Percentiles rank a stretch among this genome's conserved stretches.
Conservation (phyloP, 192 early-diverging fungal genomes). For the Backusella psychrophila region DNA sequence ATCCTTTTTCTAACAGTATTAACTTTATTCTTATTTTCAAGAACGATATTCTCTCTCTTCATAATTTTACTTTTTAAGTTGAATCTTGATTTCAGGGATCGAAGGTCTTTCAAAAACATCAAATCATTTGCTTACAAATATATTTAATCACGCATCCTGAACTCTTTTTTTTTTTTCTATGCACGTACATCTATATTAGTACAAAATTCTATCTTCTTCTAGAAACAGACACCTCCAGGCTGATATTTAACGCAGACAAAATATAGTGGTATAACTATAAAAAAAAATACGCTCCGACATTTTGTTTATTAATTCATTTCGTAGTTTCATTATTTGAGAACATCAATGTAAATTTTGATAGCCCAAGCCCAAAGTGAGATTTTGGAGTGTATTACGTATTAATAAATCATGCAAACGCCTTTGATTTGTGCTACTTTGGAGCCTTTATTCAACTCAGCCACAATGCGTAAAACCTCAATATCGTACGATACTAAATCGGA, state of each 20-base stretch:
- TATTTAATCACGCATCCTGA: background rate
- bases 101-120: background rate
- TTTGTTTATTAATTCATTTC: background rate
- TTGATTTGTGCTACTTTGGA: background rate
- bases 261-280: background rate
- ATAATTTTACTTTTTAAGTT: background rate
- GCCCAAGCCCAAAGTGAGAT: background rate
- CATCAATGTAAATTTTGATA: background rate
- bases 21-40: background rate
- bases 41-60: no score
- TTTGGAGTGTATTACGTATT: background rate
- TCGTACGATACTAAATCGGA: background rate
- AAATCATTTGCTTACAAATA: background rate
- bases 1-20: background rate
- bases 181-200: background rate
- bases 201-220: background rate
- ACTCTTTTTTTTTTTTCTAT: background rate
- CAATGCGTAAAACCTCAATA: background rate
- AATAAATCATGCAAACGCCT: background rate
- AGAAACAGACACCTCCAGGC: background rate
- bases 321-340: background rate
- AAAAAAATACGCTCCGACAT: background rate
- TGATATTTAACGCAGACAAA: background rate
- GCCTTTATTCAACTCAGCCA: background rate
- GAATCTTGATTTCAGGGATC: background rate